Evolutionary conservation across 345 rosid species (phyloP).

Genomic region (Ceriops tagal): DNA sequence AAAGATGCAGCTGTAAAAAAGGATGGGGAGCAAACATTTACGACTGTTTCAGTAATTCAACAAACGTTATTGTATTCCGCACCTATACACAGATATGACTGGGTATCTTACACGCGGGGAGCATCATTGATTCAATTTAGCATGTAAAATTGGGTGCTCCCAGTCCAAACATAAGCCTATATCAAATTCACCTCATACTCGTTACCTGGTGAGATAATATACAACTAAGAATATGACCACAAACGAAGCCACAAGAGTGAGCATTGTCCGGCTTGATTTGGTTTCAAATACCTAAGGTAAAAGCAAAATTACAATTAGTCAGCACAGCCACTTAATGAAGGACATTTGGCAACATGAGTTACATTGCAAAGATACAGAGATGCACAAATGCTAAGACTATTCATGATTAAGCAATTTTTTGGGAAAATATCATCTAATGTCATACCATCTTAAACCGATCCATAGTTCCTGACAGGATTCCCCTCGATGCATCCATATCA

Average conservation of each 20-base stretch:
- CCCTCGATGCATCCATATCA: constrained; percentile 94
- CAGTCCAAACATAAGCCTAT: constrained; percentile 17
- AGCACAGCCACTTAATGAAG: neutral
- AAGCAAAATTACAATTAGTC: constrained; percentile 12
- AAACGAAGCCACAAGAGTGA: constrained; percentile 80
- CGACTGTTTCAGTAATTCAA: constrained; percentile 14
- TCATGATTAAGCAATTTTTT: too few relatives aligned
- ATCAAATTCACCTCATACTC: constrained; percentile 6
- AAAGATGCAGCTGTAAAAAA: neutral
- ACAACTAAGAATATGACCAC: constrained; percentile 74
- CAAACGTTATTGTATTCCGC: neutral
- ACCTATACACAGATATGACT: constrained; percentile 28
- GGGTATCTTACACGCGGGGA: constrained; percentile 22
- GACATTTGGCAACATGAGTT: neutral
- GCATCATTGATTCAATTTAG: constrained; percentile 20
- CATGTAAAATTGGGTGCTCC: constrained; percentile 13
- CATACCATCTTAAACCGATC: constrained; percentile 87
- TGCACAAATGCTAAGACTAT: too few relatives aligned
- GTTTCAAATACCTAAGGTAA: constrained; percentile 78
- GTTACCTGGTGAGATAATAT: constrained; percentile 79
- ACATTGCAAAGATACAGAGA: too few relatives aligned
- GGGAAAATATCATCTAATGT: neutral
- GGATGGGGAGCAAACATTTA: neutral
- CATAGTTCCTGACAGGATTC: constrained; percentile 91
- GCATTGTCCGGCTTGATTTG: constrained; percentile 86